Base-by-base conservation (phyloP, 192 early-diverging fungal species). In the Jimgerdemannia flammicorona region DNA sequence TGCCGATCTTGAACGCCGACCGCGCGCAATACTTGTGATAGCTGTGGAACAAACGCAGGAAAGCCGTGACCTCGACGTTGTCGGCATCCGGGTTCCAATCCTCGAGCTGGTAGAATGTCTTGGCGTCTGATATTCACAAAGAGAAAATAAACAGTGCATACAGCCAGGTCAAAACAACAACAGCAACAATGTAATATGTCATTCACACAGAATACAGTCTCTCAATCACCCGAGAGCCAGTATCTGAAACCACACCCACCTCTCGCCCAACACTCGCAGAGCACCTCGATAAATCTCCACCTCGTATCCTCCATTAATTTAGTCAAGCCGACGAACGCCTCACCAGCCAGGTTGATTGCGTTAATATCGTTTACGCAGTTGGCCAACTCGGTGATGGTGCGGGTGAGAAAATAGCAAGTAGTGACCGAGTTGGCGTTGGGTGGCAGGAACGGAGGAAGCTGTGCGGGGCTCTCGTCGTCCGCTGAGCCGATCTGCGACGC, bases 321-420 rank as follows among this genome's bases (percentile, higher is more conserved):
- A 17, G 88, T 90, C 64, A 97, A 77, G 3, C 85, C 86, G 59
- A 86, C 78, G 73, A 93, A 89, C 0, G 93, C 89, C 71, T 93
- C 92, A 14, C 90, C 88, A 18, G 89, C 87, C 71, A 97, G 85
- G 75, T 91, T 87, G 42, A 95, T 87, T 8, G 81, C 84, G 74
- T 91, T 90, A 66, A 95, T 88, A 77, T 94, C 94, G 75, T 91
- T 92, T 69, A 91, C 92, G 19, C 92, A 92, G 71, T 91, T 91
- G 43, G 87, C 90, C 18, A 98, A 79, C 63, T 91, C 90, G 42
- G 87, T 91, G 67, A 95, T 88, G 39, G 95, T 88, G 20, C 86
- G 90, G 4, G 90, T 87, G 71, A 94, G 86, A 82, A 93, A 96
- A 75, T 94, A 90, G 2, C 91, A 90, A 6, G 90, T 85, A 65